These are phyloP conservation scores for Leishmania turanica DNA, from an alignment of 208 protist genomes.

Conservation along the genomic window DNA sequence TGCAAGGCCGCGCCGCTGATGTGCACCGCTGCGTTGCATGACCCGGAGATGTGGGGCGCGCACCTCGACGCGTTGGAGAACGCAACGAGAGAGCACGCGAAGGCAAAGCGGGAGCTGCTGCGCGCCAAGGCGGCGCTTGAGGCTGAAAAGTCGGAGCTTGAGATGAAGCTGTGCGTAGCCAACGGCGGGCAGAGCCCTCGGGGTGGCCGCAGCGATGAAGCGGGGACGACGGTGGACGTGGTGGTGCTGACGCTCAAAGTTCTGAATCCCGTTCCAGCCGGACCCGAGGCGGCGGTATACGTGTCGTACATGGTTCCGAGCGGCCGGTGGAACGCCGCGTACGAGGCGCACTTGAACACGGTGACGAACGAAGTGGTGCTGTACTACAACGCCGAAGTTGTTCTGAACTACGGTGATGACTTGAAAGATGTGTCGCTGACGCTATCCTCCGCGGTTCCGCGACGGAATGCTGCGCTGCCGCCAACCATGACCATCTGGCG, in stretches of 20 bases:
- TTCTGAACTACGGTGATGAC: constrained; percentile 20
- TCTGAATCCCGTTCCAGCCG: constrained; percentile 18
- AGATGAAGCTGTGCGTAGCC: constrained; percentile 2
- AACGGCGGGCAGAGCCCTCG: background rate
- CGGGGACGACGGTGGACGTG: constrained; percentile 2
- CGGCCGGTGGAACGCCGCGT: constrained; percentile 20
- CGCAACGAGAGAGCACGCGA: constrained; percentile 10
- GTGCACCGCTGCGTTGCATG: constrained; percentile 11
- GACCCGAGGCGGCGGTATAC: constrained; percentile 27
- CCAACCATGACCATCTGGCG: constrained; percentile 25
- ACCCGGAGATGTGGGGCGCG: constrained; percentile 19
- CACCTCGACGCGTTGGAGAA: constrained; percentile 22
- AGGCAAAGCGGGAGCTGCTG: constrained; percentile 13
- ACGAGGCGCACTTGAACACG: constrained; percentile 31
- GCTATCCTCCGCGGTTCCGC: constrained; percentile 19
- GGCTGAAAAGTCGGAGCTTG: constrained; percentile 3
- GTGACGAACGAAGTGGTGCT: constrained; percentile 25
- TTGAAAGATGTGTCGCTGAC: constrained; percentile 26
- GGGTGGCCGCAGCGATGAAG: background rate
- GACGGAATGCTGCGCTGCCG: constrained; percentile 25
- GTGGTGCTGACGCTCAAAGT: constrained; percentile 32
- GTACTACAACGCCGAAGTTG: constrained; percentile 33
- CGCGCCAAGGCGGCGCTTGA: constrained; percentile 15
- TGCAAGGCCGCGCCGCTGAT: constrained; percentile 6
- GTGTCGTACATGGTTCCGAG: constrained; percentile 26